Evolutionary conservation across 2,329 filamentous ascomycete genomes (phyloP), one percentile per base, ranked within the genome.

Genomic region (Ascochyta lentis): DNA sequence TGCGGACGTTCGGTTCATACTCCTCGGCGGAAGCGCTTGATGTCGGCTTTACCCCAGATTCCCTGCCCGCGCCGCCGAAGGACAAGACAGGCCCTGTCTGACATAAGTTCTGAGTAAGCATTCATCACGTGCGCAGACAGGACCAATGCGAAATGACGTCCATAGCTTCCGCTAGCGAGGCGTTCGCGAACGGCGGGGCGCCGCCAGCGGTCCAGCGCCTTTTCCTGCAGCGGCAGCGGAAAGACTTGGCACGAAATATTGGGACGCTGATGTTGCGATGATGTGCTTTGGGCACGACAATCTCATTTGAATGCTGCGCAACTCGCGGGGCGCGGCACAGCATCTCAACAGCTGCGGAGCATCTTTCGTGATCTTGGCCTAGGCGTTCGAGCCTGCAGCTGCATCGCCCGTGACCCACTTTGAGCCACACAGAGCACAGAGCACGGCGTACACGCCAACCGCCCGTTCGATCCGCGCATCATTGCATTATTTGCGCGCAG

Each of bases 31-130:
- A 23, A 34, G 41, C 49, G 53, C 53, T 56, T 51, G 24, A 43
- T 38, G 42, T 56, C 53, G 53, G 53, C 42, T 48, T 49, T 56
- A 51, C 53, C 53, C 53, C 53, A 42, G 53, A 48, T 51, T 56
- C 19, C 7, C 23, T 15, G 23, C 26, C 27, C 27, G 10, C 12
- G 4, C 34, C n/a, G 9, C 13, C n/a, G 5, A 19, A 8, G 19
- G 15, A 2, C 12, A 29, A 16, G 38, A 42, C 24, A 40, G 23
- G 42, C 10, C 19, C 2, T 1, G n/a, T 8, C 35, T 56, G 46
- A 56, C 46, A 45, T 56, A 50, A 55, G 23, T 1, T 22, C 41
- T 56, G 47, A 56, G 4, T 56, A 24, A 56, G 47, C 53, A n/a
- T 1, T 7, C 12, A 22, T 55, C 52, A 55, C 52, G 52, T 49